Percentiles rank a stretch among this genome's conserved stretches.
Conservation (phyloP, 768 basidiomycete genomes). For the Pleurotus eryngii region DNA sequence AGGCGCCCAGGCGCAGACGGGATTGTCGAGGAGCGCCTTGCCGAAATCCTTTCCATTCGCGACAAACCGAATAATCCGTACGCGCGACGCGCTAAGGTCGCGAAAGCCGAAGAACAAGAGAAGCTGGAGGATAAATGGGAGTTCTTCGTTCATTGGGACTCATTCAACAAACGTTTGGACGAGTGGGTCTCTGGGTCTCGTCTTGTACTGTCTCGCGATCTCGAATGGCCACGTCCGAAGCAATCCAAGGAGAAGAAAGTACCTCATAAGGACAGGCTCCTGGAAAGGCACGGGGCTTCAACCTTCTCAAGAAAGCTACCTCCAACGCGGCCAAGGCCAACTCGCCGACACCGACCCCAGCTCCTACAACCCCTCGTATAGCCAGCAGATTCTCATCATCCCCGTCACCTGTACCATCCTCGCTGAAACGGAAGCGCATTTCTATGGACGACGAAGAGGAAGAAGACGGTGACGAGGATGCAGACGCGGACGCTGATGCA, state of each 20-base stretch:
- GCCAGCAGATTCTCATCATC: constrained; percentile 40
- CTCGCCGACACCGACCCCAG: constrained; percentile 59
- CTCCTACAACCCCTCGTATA: constrained; percentile 41
- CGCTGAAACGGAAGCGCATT: constrained; percentile 61
- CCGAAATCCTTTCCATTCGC: constrained; percentile 93
- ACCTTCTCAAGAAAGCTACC: constrained; percentile 66
- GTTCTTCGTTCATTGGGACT: constrained; percentile 98
- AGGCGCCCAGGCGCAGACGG: constrained; percentile 75
- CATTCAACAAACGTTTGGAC: constrained; percentile 98
- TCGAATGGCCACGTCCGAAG: constrained; percentile 96
- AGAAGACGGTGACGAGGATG: constrained; percentile 52
- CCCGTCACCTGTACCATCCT: constrained; percentile 51
- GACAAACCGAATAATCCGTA: constrained; percentile 74
- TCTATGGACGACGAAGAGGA: constrained; percentile 67
- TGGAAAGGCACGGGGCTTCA: constrained; percentile 58
- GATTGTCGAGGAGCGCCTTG: constrained; percentile 82
- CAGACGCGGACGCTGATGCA: constrained; percentile 53
- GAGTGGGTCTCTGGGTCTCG: constrained; percentile 94
- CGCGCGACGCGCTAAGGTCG: constrained; percentile 27
- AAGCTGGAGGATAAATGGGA: constrained; percentile 80
- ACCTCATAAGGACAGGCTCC: constrained; percentile 51
- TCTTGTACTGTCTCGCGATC: constrained; percentile 76
- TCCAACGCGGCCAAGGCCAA: constrained; percentile 58
- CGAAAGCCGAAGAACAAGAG: constrained; percentile 39
- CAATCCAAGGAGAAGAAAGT: constrained; percentile 54